Evolutionary conservation across 805 yeast genomes (phyloP).

Genomic region (Torulaspora maleeae): DNA sequence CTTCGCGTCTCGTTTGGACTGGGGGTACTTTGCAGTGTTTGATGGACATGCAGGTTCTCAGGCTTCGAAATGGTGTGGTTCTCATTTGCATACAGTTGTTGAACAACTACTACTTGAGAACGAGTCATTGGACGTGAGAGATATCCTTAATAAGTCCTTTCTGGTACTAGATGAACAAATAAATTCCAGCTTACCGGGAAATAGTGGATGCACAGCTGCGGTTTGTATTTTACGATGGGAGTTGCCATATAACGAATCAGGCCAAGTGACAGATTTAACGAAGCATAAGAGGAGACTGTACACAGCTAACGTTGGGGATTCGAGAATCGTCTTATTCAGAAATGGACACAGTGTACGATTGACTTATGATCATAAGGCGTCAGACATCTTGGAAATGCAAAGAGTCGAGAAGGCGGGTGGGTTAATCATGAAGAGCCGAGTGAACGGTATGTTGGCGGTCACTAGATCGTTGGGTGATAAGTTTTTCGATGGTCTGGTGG

Average conservation of each 20-base stretch:
- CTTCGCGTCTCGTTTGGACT: conserved; percentile 83
- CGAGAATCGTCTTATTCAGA: conserved; percentile 74
- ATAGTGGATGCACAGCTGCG: conserved; percentile 92
- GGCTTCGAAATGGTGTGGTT: conserved; percentile 93
- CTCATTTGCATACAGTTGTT: conserved; percentile 66
- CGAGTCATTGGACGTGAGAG: conserved; percentile 54
- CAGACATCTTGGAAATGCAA: conserved; percentile 69
- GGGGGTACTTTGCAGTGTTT: conserved; percentile 93
- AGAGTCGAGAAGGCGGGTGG: conserved; percentile 82
- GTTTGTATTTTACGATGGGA: conserved; percentile 92
- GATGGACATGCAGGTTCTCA: conserved; percentile 97
- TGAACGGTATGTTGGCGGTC: conserved; percentile 92
- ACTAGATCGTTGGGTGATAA: conserved; percentile 90
- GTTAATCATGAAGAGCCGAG: conserved; percentile 80
- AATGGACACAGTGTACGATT: conserved; percentile 70
- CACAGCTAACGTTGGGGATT: conserved; percentile 94
- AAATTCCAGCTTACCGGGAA: conserved; percentile 54
- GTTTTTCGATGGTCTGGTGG: conserved; percentile 84
- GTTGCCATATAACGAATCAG: conserved; percentile 33
- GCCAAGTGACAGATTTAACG: conserved; percentile 27
- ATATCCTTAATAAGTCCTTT: conserved; percentile 64
- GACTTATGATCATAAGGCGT: conserved; percentile 91
- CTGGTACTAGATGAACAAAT: conserved; percentile 69
- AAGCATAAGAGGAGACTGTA: conserved; percentile 70
- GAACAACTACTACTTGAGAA: conserved; percentile 52